These are phyloP conservation scores for Solanum piurae DNA, from an alignment of 257 asterid species.

Conservation along the genomic window DNA sequence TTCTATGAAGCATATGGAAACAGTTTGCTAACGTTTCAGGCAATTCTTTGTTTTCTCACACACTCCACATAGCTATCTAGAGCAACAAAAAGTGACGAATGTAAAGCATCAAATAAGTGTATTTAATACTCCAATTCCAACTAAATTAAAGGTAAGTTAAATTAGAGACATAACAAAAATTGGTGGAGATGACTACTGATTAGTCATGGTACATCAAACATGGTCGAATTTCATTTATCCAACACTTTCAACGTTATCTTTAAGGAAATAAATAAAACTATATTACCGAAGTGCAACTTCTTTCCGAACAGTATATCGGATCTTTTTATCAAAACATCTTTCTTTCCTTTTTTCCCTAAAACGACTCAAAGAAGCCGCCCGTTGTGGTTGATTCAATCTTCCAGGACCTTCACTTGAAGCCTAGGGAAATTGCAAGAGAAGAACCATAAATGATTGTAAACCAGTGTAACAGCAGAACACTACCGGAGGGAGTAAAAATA, in stretches of 20 bases:
- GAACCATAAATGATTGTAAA: not conserved
- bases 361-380: conserved; percentile 58
- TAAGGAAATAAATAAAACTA: not conserved
- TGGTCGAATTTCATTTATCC: not conserved
- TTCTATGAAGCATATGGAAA: not conserved
- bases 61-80: not conserved
- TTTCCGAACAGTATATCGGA: conserved; percentile 72
- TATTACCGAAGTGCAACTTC: conserved; percentile 68
- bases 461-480: not conserved
- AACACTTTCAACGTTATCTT: not conserved
- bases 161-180: not conserved
- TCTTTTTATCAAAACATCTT: conserved; percentile 68
- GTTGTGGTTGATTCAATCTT: conserved; percentile 52
- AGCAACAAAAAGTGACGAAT: not conserved
- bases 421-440: not conserved
- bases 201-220: not conserved
- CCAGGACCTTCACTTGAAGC: not conserved
- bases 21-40: not conserved
- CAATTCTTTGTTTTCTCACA: not conserved
- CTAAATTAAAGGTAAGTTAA: not conserved
- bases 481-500: not conserved
- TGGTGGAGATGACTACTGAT: not conserved
- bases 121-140: not conserved
- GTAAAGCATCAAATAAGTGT: not conserved
- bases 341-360: conserved; percentile 75